Evolutionary conservation across 169 alveolate genomes (phyloP), one percentile per base, ranked within the genome.

Genomic region (Blepharisma undulans): DNA sequence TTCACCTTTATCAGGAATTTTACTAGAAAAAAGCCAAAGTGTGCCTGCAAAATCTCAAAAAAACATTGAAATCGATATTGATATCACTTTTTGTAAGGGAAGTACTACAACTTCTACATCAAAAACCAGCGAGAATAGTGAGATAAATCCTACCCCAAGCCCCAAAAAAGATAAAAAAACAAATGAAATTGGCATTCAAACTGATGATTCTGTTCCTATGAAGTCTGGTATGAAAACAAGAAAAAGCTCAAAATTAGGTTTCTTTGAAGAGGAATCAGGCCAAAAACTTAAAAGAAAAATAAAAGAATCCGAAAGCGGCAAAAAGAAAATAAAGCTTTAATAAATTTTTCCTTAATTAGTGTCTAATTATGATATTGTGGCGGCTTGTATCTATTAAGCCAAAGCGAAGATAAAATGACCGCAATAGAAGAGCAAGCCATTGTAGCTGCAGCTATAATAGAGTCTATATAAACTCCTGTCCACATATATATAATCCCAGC

Each of bases 381-480:
- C 60, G 94, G 93, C 36, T 34, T 93, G 90, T 82, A 93, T 8
- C 72, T 22, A 34, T 92, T 92, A 29, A 94, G 81, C 92, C 92
- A 48, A 19, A 94, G 91, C 10, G 95, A 92, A 5, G 94, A 90
- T 21, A 85, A 61, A 3, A 94, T 95, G 2, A 94, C 96, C 12
- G 95, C 92, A 10, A 88, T 90, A 27, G 93, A 84, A 76, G 94
- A 87, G 18, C 76, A 72, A 34, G 96, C 96, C 96, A 94, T 94
- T 18, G 96, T 95, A 21, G 90, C 88, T 0, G 92, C 95, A 7
- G 96, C 96, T 4, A 94, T 61, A 61, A 79, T 79, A 29, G 96
- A 93, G 27, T 91, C 82, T 8, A 94, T 66, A 78, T 89, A 77
- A 76, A 90, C 85, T 3, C 91, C 87, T 19, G 66, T 27, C 60